These are phyloP conservation scores for Colletotrichum brevisporum DNA, from an alignment of 2,329 filamentous ascomycete genomes.

Conservation along the genomic window DNA sequence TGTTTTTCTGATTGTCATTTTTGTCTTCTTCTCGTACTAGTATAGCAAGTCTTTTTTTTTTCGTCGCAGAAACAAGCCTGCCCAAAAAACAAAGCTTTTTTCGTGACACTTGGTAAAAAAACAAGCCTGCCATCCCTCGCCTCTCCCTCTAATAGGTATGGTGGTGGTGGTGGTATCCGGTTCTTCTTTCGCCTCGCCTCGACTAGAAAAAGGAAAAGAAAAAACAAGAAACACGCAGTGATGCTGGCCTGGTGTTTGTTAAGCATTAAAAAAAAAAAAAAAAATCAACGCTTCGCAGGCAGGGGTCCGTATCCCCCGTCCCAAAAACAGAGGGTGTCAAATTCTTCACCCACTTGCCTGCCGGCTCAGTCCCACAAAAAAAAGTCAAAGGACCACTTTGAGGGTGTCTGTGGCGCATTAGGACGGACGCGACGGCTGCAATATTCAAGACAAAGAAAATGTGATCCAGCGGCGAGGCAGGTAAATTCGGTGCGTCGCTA, in stretches of 20 bases:
- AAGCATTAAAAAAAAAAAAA: slow-evolving; percentile 5
- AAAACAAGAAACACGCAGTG: slow-evolving; percentile 9
- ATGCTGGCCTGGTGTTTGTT: slow-evolving; percentile 25
- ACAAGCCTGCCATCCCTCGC: background rate
- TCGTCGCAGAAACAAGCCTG: background rate
- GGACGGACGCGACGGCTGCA: background rate
- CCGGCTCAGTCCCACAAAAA: slow-evolving; percentile 22
- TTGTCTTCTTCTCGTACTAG: too few species aligned
- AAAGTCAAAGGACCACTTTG: slow-evolving; percentile 9
- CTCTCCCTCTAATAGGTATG: slow-evolving; percentile 13
- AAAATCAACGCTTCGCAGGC: slow-evolving; percentile 11
- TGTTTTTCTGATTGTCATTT: too few species aligned
- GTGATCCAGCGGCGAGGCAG: background rate
- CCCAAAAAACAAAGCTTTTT: background rate
- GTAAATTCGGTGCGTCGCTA: slow-evolving; percentile 42
- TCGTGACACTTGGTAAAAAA: slow-evolving; percentile 3
- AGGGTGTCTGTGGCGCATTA: slow-evolving; percentile 17
- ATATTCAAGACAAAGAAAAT: background rate
- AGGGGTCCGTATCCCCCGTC: too few species aligned
- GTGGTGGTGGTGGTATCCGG: slow-evolving; percentile 20
- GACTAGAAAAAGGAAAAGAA: background rate
- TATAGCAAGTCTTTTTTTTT: background rate
- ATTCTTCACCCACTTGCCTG: slow-evolving; percentile 14
- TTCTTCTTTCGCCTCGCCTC: background rate
- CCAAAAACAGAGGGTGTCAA: too few species aligned